A percentile compares a stretch with the other conserved stretches of the same genome.
These are phyloP conservation scores for Penicillium concentricum DNA, from an alignment of 2,329 filamentous ascomycete species.

Conservation along the genomic window DNA sequence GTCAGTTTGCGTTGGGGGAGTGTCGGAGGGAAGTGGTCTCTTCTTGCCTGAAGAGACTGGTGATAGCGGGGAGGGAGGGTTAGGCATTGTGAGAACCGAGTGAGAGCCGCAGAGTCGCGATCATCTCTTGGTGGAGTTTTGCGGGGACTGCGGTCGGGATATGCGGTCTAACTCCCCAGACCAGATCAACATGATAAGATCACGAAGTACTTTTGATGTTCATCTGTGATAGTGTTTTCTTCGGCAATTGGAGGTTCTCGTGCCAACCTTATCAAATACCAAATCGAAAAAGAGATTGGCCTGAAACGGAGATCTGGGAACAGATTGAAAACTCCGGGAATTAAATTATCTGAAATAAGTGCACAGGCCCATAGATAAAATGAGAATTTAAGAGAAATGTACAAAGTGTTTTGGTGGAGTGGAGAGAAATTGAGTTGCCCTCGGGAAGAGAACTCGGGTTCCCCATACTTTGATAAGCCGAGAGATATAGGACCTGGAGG, in stretches of 20 bases:
- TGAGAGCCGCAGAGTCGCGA: slow-evolving; percentile 27
- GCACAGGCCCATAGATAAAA: background rate
- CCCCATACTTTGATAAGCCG: slow-evolving; percentile 12
- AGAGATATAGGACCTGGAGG: background rate
- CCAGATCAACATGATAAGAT: slow-evolving; percentile 32
- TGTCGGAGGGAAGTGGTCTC: slow-evolving; percentile 35
- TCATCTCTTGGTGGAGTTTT: slow-evolving; percentile 32
- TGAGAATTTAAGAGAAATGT: slow-evolving; percentile 7
- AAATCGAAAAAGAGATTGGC: slow-evolving; percentile 11
- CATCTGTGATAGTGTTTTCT: background rate
- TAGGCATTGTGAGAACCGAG: slow-evolving; percentile 35
- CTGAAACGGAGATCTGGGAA: slow-evolving; percentile 1
- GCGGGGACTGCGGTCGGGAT: slow-evolving; percentile 25
- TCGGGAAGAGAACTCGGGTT: slow-evolving; percentile 22
- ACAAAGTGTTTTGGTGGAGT: slow-evolving; percentile 16
- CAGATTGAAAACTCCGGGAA: slow-evolving; percentile 11
- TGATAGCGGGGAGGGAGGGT: slow-evolving; percentile 30
- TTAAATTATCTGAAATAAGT: slow-evolving; percentile 13
- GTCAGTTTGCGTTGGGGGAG: slow-evolving; percentile 23
- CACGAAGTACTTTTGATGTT: slow-evolving; percentile 1
- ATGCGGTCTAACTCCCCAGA: slow-evolving; percentile 17
- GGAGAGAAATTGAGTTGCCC: slow-evolving; percentile 21
- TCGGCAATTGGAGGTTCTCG: slow-evolving; percentile 5
- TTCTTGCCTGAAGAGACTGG: slow-evolving; percentile 38
- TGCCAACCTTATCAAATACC: background rate